Percentiles rank a stretch among this genome's conserved stretches.
Evolutionary conservation across 257 asterid genomes (phyloP).

Genomic region (Haberlea rhodopensis): DNA sequence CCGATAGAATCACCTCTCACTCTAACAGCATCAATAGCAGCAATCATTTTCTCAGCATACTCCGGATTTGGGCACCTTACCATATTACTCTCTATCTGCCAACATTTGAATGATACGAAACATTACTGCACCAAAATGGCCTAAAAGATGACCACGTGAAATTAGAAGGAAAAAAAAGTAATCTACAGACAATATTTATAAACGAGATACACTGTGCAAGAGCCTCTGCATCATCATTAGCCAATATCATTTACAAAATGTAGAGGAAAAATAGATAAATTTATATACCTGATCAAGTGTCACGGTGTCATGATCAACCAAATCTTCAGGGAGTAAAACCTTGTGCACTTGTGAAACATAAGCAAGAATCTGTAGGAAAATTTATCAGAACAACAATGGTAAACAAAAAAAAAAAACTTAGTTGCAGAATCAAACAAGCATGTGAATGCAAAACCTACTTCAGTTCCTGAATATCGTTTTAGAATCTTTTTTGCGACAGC

Average conservation of each 20-base stretch:
- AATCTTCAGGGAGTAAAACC: slow-evolving; percentile 75
- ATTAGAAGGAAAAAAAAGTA: slow-evolving; percentile 1
- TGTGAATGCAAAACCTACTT: slow-evolving; percentile 43
- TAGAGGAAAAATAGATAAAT: slow-evolving; percentile 14
- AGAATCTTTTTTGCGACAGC: slow-evolving; percentile 96
- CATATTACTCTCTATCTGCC: slow-evolving; percentile 83
- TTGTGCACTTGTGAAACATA: slow-evolving; percentile 95
- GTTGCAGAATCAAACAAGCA: neutral
- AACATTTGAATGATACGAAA: slow-evolving; percentile 18
- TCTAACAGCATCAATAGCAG: slow-evolving; percentile 92
- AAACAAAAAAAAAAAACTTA: slow-evolving; percentile 18
- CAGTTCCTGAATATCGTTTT: slow-evolving; percentile 66
- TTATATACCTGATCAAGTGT: slow-evolving; percentile 69
- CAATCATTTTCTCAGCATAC: slow-evolving; percentile 96
- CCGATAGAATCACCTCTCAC: slow-evolving; percentile 96
- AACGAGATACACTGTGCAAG: neutral
- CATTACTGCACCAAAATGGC: slow-evolving; percentile 11
- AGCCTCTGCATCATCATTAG: slow-evolving; percentile 1
- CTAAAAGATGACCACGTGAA: slow-evolving; percentile 14
- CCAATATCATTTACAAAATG: slow-evolving; percentile 10
- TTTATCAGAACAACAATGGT: slow-evolving; percentile 24
- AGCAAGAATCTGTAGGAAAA: slow-evolving; percentile 73
- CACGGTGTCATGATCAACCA: slow-evolving; percentile 65
- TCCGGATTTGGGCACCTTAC: slow-evolving; percentile 92
- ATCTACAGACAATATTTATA: neutral